These are phyloP conservation scores for Anthracocystis setariae DNA, from an alignment of 1,284 basidiomycete species.

Conservation along the genomic window DNA sequence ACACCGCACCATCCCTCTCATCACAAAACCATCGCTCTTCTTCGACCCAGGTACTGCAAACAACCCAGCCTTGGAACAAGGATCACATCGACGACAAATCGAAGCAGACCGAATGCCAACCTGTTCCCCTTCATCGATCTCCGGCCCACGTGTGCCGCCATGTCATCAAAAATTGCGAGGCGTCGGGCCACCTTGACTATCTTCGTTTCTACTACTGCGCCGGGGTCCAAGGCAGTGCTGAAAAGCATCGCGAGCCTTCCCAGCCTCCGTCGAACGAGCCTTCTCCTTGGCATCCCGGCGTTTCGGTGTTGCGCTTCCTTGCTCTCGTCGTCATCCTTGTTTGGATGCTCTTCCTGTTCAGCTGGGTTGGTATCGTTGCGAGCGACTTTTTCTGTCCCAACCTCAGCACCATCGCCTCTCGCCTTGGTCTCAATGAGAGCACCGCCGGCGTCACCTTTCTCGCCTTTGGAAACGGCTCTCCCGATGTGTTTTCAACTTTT, in stretches of 20 bases:
- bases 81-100: conserved; percentile 4
- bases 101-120: conserved; percentile 27
- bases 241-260: conserved; percentile 24
- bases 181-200: conserved; percentile 56
- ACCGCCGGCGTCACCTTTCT: conserved; percentile 66
- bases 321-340: conserved; percentile 41
- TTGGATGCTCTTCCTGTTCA: conserved; percentile 64
- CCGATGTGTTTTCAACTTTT: conserved; percentile 82
- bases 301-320: conserved; percentile 32
- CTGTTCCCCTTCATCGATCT: conserved; percentile 30
- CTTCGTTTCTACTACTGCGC: conserved; percentile 63
- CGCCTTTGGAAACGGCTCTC: conserved; percentile 69
- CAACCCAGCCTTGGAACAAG: conserved; percentile 10
- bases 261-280: conserved; percentile 14
- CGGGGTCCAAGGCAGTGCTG: conserved; percentile 16
- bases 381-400: conserved; percentile 67
- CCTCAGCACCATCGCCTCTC: conserved; percentile 58
- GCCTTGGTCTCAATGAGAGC: conserved; percentile 63
- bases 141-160: conserved; percentile 51
- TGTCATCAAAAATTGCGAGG: conserved; percentile 48
- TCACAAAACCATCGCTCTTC: conserved; percentile 4
- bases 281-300: conserved; percentile 18
- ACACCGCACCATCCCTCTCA: background rate
- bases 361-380: conserved; percentile 62
- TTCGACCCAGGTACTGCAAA: conserved; percentile 1